Conservation (phyloP, 805 yeast species). For the Kazachstania taianensis region DNA sequence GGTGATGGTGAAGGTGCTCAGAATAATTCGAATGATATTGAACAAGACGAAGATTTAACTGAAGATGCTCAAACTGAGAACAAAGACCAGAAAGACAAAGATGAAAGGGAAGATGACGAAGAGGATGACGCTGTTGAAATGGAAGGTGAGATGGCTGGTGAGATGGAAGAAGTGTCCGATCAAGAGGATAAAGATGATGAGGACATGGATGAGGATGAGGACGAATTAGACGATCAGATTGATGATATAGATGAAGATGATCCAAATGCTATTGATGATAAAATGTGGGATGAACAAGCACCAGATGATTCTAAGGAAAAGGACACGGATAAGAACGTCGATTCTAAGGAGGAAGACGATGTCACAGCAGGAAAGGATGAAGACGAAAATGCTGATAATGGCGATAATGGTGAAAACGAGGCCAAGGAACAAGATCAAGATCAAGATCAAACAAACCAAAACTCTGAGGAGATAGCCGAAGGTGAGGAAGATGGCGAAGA, state of each 20-base stretch:
- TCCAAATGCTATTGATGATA: conserved; percentile 91
- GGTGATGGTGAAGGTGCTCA: conserved; percentile 91
- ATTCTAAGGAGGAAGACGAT: conserved; percentile 39
- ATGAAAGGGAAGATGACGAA: conserved; percentile 45
- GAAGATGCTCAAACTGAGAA: conserved; percentile 71
- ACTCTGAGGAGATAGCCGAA: conserved; percentile 27
- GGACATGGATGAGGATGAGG: conserved; percentile 46
- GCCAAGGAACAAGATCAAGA: conserved; percentile 27
- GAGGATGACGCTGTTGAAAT: conserved; percentile 78
- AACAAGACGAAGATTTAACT: conserved; percentile 80
- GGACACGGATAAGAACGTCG: conserved; percentile 62
- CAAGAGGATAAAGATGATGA: conserved; percentile 49
- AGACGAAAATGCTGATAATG: conserved; percentile 26
- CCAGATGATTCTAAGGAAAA: conserved; percentile 70
- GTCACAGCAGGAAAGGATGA: conserved; percentile 32
- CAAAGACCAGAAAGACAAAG: conserved; percentile 60
- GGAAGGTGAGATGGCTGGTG: conserved; percentile 97
- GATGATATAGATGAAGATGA: conserved; percentile 85
- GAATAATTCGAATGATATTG: conserved; percentile 73
- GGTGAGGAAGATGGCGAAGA: conserved; percentile 31
- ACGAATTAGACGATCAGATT: conserved; percentile 78
- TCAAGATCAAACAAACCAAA: conserved; percentile 26
- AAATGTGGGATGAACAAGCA: conserved; percentile 95
- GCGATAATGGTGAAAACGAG: conserved; percentile 34
- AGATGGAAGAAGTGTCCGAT: conserved; percentile 67